Base-by-base conservation (phyloP, 257 asterid genomes). In the Plectranthus barbatus region DNA sequence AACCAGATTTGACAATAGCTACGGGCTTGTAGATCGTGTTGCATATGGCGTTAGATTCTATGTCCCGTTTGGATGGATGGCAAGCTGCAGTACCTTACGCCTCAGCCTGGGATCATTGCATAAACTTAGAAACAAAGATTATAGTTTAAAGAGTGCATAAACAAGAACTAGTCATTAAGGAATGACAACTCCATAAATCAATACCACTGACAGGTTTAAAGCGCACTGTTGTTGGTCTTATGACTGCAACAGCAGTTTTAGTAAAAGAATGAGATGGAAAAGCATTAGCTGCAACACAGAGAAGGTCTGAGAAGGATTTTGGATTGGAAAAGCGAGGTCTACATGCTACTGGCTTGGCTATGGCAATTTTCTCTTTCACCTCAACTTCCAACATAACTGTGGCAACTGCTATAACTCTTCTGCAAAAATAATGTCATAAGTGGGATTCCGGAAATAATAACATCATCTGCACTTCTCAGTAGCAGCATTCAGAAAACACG, bases 291-390 rank as follows among this genome's bases (percentile, higher is more conserved):
- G 83, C 84, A 72, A 75, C 71, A 14, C 83, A 47, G 37, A 83
- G 72, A 62, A 82, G 74, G n/a, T n/a, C 75, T 9, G 98, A 90
- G 24, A 91, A 83, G 51, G 92, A 72, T 40, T 61, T 81, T 60
- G 67, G 70, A 72, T 69, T 58, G 66, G 90, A 79, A 62, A 77
- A 62, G 42, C 49, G 51, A 5, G 94, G 98, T 70, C 92, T 83
- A 69, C 90, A 76, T 9, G 98, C 92, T 31, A 91, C 84, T n/a
- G 98, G 98, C 72, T 77, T 88, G 48, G 79, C 82, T 72, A 91
- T 76, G 2, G 77, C 88, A 29, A 71, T 59, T 68, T 73, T 84
- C 51, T 81, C 83, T 1, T 73, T 76, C 63, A 77, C 90, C 24
- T 76, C 66, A 6, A 69, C 61, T 73, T 84, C 91, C 83, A 80